These are phyloP conservation scores for Avena atlantica DNA, from an alignment of 176 grass and related monocot species.

Conservation along the genomic window DNA sequence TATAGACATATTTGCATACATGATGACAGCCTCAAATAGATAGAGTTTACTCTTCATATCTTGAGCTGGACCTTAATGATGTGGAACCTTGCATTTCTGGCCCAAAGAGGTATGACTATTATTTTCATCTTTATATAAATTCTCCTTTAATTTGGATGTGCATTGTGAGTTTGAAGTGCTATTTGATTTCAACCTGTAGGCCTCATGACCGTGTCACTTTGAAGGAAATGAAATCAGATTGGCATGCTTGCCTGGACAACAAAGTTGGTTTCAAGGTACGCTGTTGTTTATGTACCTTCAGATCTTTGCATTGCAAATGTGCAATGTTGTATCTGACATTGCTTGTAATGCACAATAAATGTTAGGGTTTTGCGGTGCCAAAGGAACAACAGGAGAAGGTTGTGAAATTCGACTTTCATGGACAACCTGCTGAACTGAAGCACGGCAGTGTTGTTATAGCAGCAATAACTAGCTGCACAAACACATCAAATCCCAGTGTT, in stretches of 20 bases:
- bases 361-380: constrained; percentile 63
- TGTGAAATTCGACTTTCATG: constrained; percentile 81
- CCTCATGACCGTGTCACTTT: constrained; percentile 86
- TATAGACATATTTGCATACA: constrained; percentile 2
- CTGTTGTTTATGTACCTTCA: background rate
- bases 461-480: constrained; percentile 96
- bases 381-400: constrained; percentile 69
- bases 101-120: constrained; percentile 65
- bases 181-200: constrained; percentile 52
- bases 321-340: constrained; percentile 16
- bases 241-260: constrained; percentile 84
- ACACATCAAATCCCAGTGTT: constrained; percentile 93
- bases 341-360: background rate
- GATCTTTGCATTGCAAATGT: background rate
- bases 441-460: constrained; percentile 94
- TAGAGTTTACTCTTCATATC: constrained; percentile 70
- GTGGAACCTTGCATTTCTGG: constrained; percentile 78
- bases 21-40: constrained; percentile 58
- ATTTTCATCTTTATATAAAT: background rate
- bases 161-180: background rate
- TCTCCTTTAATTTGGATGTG: background rate
- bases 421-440: constrained; percentile 77
- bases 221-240: constrained; percentile 89
- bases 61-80: constrained; percentile 64
- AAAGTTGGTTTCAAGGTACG: constrained; percentile 87